Evolutionary conservation across 2,329 filamentous ascomycete species (phyloP).

Genomic region (Verticillium nubilum): DNA sequence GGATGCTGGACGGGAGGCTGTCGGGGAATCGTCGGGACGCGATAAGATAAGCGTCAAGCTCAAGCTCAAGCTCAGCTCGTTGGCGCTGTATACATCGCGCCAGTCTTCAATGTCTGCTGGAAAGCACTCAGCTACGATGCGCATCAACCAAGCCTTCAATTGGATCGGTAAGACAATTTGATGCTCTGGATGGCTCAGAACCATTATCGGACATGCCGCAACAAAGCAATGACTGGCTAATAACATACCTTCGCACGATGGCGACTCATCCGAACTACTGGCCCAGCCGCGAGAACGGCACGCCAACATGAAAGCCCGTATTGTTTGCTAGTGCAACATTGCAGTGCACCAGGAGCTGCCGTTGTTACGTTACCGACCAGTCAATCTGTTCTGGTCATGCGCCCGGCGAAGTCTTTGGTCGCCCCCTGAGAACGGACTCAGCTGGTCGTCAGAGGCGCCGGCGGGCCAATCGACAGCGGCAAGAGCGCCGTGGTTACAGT

Average conservation of each 20-base stretch:
- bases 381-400: neutral
- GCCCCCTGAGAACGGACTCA: neutral
- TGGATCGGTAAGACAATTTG: neutral
- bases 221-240: neutral
- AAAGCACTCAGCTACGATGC: neutral
- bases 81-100: no score
- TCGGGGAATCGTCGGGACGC: neutral
- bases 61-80: no score
- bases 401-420: neutral
- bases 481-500: neutral
- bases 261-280: neutral
- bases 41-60: neutral
- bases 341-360: neutral
- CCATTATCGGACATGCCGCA: neutral
- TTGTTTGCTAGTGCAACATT: neutral
- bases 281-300: neutral
- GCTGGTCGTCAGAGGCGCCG: neutral
- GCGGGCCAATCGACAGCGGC: constrained; percentile 5
- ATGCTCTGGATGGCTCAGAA: neutral
- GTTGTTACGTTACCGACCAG: neutral
- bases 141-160: neutral
- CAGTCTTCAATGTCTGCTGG: no score
- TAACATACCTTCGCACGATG: neutral
- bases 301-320: neutral
- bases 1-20: neutral